Conservation (phyloP, 176 grass and related monocot genomes). For the Urochloa ruziziensis region DNA sequence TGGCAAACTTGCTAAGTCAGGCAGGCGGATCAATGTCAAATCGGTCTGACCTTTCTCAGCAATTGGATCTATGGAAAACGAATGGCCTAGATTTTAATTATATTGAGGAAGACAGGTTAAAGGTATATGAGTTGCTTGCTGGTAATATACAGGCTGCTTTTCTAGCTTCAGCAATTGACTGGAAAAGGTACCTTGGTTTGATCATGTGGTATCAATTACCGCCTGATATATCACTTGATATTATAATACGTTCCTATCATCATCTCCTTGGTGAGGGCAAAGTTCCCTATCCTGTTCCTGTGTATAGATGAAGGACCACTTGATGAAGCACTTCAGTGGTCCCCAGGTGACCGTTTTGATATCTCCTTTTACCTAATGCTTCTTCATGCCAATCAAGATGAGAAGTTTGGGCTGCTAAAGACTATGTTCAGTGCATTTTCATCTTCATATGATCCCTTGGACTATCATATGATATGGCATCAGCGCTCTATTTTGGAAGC, state of each 20-base stretch:
- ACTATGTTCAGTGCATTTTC: conserved; percentile 92
- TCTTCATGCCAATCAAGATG: conserved; percentile 74
- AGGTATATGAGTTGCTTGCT: conserved; percentile 77
- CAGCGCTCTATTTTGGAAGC: conserved; percentile 84
- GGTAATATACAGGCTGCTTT: conserved; percentile 75
- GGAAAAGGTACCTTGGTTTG: conserved; percentile 91
- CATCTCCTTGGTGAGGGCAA: conserved; percentile 68
- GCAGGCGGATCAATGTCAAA: conserved; percentile 80
- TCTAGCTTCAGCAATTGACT: conserved; percentile 69
- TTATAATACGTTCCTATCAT: conserved; percentile 71
- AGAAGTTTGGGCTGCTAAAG: conserved; percentile 61
- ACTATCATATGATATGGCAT: conserved; percentile 99
- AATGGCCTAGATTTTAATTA: conserved; percentile 83
- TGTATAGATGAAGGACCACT: conserved; percentile 89
- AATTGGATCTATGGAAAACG: conserved; percentile 81
- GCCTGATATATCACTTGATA: conserved; percentile 66
- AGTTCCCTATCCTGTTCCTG: conserved; percentile 89
- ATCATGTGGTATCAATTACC: conserved; percentile 84
- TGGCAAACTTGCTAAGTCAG: conserved; percentile 82
- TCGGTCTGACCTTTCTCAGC: conserved; percentile 75
- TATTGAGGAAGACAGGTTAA: conserved; percentile 82
- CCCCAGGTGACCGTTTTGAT: conserved; percentile 67
- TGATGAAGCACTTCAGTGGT: conserved; percentile 61
- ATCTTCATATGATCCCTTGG: conserved; percentile 80
- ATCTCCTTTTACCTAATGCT: conserved; percentile 96